Percentiles rank a stretch among this genome's conserved stretches.
phyloP scores from a whole-genome alignment of 192 early-diverging fungal species.

The Linnemannia elongata region DNA sequence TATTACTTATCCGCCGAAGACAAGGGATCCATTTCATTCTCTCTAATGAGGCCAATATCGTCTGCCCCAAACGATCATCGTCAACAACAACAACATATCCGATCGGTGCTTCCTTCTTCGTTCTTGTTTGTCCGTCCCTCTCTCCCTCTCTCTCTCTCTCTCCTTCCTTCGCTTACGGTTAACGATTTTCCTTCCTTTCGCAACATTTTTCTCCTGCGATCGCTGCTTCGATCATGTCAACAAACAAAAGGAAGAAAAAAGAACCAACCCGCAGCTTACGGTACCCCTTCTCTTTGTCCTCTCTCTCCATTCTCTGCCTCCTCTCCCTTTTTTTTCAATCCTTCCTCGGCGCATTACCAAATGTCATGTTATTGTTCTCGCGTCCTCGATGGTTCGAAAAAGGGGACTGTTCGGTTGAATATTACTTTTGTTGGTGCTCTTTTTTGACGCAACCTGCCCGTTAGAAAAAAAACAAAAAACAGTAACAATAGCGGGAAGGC shows the following conservation, averaged over 20 bases:
- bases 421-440: not conserved
- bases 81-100: no score
- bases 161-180: not conserved
- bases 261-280: constrained; percentile 1
- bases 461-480: not conserved
- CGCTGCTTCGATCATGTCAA: not conserved
- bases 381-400: not conserved
- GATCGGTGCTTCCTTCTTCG: no score
- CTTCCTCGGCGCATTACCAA: not conserved
- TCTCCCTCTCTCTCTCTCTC: no score
- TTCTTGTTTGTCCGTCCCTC: no score
- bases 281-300: not conserved
- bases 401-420: not conserved
- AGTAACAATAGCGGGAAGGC: not conserved
- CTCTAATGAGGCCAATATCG: no score
- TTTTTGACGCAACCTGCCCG: not conserved
- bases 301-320: not conserved
- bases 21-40: no score
- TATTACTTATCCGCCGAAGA: not conserved
- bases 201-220: not conserved
- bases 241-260: not conserved
- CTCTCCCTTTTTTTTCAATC: not conserved
- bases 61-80: no score
- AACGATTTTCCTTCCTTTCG: not conserved
- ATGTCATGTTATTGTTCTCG: not conserved